These are phyloP conservation scores for Globisporangium middletonii DNA, from an alignment of 352 stramenopile species.

Conservation along the genomic window DNA sequence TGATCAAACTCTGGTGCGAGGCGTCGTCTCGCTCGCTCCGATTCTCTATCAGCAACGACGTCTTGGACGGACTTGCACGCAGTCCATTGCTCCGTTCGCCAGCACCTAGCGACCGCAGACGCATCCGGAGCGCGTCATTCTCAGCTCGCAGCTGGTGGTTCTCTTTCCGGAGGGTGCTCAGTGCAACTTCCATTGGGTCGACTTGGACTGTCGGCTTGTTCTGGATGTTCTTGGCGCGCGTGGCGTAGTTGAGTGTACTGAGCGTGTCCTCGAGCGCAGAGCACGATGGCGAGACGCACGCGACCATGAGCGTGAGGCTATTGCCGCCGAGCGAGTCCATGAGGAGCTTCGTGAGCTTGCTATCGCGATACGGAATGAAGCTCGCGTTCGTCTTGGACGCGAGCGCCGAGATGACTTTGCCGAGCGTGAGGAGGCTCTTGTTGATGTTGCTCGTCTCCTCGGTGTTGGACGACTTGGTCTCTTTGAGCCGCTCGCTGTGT, in stretches of 20 bases:
- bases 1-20: neutral
- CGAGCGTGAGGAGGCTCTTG: slow-evolving; percentile 70
- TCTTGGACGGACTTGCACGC: slow-evolving; percentile 7
- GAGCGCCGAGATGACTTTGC: slow-evolving; percentile 82
- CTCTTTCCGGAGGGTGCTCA: slow-evolving; percentile 59
- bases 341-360: slow-evolving; percentile 82
- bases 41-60: neutral
- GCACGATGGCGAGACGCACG: slow-evolving; percentile 65
- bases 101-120: slow-evolving; percentile 24
- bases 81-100: slow-evolving; percentile 2
- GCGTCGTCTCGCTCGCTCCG: slow-evolving; percentile 1
- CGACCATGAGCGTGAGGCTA: slow-evolving; percentile 81
- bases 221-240: slow-evolving; percentile 78
- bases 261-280: slow-evolving; percentile 66
- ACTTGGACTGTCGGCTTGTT: slow-evolving; percentile 76
- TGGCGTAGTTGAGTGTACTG: slow-evolving; percentile 83
- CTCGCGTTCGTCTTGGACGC: slow-evolving; percentile 31
- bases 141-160: slow-evolving; percentile 49
- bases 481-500: slow-evolving; percentile 57
- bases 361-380: slow-evolving; percentile 81
- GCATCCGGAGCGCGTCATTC: slow-evolving; percentile 53
- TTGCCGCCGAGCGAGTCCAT: slow-evolving; percentile 82
- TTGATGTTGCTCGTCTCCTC: slow-evolving; percentile 86
- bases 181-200: slow-evolving; percentile 50
- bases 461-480: slow-evolving; percentile 62